Base-by-base conservation (phyloP, 1,139 yeast genomes). In the Candida smagusa region DNA sequence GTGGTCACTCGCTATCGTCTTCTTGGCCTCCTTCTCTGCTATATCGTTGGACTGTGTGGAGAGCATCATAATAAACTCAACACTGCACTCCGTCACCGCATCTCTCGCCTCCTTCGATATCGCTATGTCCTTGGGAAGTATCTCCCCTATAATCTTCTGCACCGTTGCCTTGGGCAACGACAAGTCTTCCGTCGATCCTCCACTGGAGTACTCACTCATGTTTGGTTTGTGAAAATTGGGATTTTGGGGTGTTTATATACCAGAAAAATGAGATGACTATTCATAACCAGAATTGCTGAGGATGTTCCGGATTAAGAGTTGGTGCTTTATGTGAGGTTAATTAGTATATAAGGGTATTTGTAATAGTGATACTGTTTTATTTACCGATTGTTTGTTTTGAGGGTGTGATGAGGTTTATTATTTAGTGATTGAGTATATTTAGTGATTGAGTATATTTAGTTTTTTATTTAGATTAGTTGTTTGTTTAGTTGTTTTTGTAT, bases 1-100 rank as follows among this genome's bases (percentile, higher is more conserved):
- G 59, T 92, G 99, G 57, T 92, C 98, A 2, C 96, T 84, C 1
- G 97, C 96, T 37, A 92, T 92, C 7, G 99, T 92, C 63, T 92
- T 94, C 61, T 92, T 92, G 36, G 95, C 84, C 56, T 92, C 98
- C 53, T 85, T 85, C 54, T 92, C 98, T 1, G 98, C 97, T 48
- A 92, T 88, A 48, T 94, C 98, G 55, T 94, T 90, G 43, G 94
- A 85, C 61, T 89, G 96, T 3, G 96, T 86, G 9, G 96, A 85
- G 36, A 92, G 68, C 46, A 92, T 88, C 95, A 92, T 92, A 43
- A 94, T 84, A 56, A 92, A 92, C 61, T 89, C 97, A 40, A 92
- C 89, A 53, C 97, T 90, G 59, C 97, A 89, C 58, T 92, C 97
- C 33, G 95, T 92, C 33, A 92, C 77, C 38, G 96, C 95, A 56